Base-by-base conservation (phyloP, 345 rosid genomes). In the Euclidium syriacum region DNA sequence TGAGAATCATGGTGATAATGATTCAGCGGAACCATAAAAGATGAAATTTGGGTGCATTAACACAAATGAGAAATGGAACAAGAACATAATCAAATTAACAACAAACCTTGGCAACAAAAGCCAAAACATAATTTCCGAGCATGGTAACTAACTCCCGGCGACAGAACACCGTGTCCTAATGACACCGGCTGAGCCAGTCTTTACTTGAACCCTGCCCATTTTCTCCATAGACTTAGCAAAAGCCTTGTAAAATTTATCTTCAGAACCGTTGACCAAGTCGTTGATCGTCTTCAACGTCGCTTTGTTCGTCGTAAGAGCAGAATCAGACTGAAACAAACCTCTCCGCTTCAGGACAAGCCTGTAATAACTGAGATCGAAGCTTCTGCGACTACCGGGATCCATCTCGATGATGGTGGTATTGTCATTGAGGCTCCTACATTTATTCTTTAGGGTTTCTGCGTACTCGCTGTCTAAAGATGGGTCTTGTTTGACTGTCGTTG, bases 211-310 rank as follows among this genome's bases (percentile, higher is more conserved):
- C 49, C 79, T 65, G 7, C 85, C 91, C 92, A 88, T 75, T 74
- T 83, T 88, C 82, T 85, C 96, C 92, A 91, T 77, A 4, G 96
- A 79, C 18, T 32, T 36, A 3, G 83, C 90, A 22, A 91, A 91
- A 29, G 84, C 85, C 20, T 73, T 68, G 15, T 35, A 86, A 74
- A 86, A 86, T 43, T 69, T 77, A 1, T 71, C 7, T 4, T 58
- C 47, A 1, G 98, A 66, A 18, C 90, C 95, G 4, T 71, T 46
- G 9, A 81, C 77, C 10, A 88, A 66, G 35, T 80, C 77, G 22
- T 75, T 76, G 43, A 88, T 48, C 55, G 35, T 43, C 52, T 78
- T 63, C 55, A 81, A 48, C 4, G 95, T 77, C 1, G 67, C 64
- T 3, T 86, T 67, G 74, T 73, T 77, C 6, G 81, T 82, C 3